Base-by-base conservation (phyloP, 2,329 filamentous ascomycete species). In the Botrytis medusae region DNA sequence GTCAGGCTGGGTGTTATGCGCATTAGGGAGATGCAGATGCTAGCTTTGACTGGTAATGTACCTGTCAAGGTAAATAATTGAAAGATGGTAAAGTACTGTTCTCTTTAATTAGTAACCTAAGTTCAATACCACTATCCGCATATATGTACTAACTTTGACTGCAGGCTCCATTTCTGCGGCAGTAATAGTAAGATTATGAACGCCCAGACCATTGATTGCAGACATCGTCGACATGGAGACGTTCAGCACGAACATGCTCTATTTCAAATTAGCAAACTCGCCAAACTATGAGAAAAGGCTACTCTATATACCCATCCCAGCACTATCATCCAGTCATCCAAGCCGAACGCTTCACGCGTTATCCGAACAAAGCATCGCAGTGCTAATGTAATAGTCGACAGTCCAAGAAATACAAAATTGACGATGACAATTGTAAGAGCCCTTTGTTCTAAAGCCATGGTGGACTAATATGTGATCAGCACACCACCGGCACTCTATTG, bases 71-170 rank as follows among this genome's bases (percentile, higher is more conserved):
- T 72, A 22, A 72, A 65, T 0, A 65, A 2, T 65, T 72, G 69
- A 9, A 72, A 72, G 7, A 72, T 18, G 20, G 69, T 72, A n/a
- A 65, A 72, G 22, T 72, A 72, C 69, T 72, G 57, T 40, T n/a
- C 22, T 51, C 46, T 40, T 25, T 40, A 22, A 20, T 67, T 40
- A 54, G 46, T 9, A 22, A 63, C 22, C 46, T 1, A 7, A 51
- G 8, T 2, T 29, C 18, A 10, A 37, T 10, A 29, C 10, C 14
- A n/a, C 32, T 37, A n/a, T 51, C 4, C n/a, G 37, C 25, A 32
- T 29, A n/a, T 16, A 8, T 46, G 14, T 46, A 64, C 37, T 57
- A 5, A 72, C 69, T 37, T 64, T 72, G 69, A 72, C 34, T 42
- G 60, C 69, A 25, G 69, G 60, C 32, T 22, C 60, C 69, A 65